Conservation (phyloP, 257 asterid genomes). For the Parsonsia alboflavescens region DNA sequence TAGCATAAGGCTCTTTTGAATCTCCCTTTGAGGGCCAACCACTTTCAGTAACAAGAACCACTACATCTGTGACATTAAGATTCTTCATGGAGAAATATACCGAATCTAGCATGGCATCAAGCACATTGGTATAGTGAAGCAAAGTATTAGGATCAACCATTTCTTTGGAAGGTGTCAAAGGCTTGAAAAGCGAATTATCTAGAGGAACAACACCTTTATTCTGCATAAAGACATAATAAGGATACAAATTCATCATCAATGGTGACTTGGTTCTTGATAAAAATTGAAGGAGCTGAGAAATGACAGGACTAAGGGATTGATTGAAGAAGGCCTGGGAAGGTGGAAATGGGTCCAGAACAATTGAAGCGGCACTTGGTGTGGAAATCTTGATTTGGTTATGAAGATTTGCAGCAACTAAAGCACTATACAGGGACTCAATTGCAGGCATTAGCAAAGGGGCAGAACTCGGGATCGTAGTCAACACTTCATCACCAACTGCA, state of each 20-base stretch:
- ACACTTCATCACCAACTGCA: constrained; percentile 87
- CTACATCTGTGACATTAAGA: constrained; percentile 72
- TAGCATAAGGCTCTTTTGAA: constrained; percentile 89
- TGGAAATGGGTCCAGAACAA: constrained; percentile 82
- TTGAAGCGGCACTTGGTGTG: constrained; percentile 70
- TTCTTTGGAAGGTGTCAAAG: constrained; percentile 85
- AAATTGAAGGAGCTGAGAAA: constrained; percentile 63
- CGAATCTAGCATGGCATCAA: constrained; percentile 95
- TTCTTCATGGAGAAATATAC: constrained; percentile 90
- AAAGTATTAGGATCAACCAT: constrained; percentile 95
- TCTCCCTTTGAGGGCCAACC: constrained; percentile 99
- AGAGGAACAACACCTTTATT: constrained; percentile 92
- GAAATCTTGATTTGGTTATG: constrained; percentile 81
- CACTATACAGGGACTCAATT: constrained; percentile 82
- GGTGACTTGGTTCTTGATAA: constrained; percentile 79
- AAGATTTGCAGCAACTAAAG: constrained; percentile 78
- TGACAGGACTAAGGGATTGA: constrained; percentile 54
- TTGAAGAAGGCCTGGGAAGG: constrained; percentile 95
- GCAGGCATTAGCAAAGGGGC: constrained; percentile 91
- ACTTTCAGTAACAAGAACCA: constrained; percentile 69
- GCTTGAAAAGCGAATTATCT: constrained; percentile 82
- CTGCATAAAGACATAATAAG: constrained; percentile 95
- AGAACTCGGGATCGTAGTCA: constrained; percentile 75
- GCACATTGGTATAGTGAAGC: constrained; percentile 82
- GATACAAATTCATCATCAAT: constrained; percentile 96